phyloP scores from a whole-genome alignment of 306 rosid species.

The Urtica urens region DNA sequence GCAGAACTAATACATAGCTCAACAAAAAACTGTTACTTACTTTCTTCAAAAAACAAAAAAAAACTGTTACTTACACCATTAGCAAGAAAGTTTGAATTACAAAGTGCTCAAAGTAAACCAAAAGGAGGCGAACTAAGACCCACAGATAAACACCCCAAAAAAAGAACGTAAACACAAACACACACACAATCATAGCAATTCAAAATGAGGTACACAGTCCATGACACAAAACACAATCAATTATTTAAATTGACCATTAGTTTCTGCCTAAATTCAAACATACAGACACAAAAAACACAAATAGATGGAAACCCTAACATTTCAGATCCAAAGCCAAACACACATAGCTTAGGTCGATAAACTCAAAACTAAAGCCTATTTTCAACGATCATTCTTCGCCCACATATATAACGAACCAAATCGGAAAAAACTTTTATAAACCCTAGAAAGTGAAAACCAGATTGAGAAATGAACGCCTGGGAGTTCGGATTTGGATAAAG shows the following conservation, averaged over 20 bases:
- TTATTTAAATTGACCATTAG: not conserved
- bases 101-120: too few relatives aligned
- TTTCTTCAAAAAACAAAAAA: too few relatives aligned
- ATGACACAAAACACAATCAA: not conserved
- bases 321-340: conserved; percentile 1
- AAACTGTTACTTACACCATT: too few relatives aligned
- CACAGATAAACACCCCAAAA: too few relatives aligned
- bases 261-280: not conserved
- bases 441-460: not conserved
- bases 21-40: too few relatives aligned
- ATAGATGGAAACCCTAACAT: not conserved
- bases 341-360: not conserved
- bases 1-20: too few relatives aligned
- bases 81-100: too few relatives aligned
- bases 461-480: not conserved
- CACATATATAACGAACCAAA: not conserved
- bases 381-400: not conserved
- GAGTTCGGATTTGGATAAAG: not conserved
- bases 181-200: not conserved
- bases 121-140: too few relatives aligned
- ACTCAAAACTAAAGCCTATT: not conserved
- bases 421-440: not conserved
- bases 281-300: not conserved
- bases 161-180: not conserved
- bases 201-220: not conserved